phyloP scores from a whole-genome alignment of 225 moss, liverwort and hornwort species.

The Anthoceros angustus region DNA sequence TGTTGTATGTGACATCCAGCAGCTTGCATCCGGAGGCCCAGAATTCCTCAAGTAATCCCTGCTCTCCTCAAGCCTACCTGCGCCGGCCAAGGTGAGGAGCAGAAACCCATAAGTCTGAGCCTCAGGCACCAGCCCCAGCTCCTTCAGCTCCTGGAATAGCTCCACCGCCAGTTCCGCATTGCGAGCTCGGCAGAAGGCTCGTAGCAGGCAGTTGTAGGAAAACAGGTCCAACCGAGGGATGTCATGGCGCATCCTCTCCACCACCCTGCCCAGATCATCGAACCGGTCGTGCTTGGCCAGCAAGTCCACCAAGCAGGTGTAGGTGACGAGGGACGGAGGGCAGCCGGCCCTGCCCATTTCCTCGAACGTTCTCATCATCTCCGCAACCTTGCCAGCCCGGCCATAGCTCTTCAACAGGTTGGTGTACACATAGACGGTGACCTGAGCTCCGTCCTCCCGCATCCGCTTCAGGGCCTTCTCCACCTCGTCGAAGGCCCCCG shows the following conservation, averaged over 20 bases:
- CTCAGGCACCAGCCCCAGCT: neutral
- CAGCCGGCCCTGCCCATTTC: neutral
- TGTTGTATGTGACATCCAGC: neutral
- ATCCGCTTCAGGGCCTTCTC: neutral
- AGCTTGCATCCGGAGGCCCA: neutral
- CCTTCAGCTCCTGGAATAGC: neutral
- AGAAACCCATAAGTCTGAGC: neutral
- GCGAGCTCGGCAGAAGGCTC: neutral
- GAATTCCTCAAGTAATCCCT: neutral
- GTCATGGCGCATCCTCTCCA: neutral
- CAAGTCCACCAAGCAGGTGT: neutral
- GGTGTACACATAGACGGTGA: neutral
- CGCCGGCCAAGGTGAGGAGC: neutral
- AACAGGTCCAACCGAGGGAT: neutral
- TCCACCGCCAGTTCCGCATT: neutral
- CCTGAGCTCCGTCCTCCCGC: neutral
- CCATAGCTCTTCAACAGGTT: conserved; percentile 1
- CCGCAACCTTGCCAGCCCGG: neutral
- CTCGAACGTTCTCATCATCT: neutral
- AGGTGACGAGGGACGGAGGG: neutral
- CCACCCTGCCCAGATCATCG: neutral
- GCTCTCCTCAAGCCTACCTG: neutral
- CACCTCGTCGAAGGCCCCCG: neutral
- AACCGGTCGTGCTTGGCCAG: neutral
- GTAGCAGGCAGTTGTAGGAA: neutral